phyloP scores from a whole-genome alignment of 352 stramenopile species.

The Phytophthora lateralis region DNA sequence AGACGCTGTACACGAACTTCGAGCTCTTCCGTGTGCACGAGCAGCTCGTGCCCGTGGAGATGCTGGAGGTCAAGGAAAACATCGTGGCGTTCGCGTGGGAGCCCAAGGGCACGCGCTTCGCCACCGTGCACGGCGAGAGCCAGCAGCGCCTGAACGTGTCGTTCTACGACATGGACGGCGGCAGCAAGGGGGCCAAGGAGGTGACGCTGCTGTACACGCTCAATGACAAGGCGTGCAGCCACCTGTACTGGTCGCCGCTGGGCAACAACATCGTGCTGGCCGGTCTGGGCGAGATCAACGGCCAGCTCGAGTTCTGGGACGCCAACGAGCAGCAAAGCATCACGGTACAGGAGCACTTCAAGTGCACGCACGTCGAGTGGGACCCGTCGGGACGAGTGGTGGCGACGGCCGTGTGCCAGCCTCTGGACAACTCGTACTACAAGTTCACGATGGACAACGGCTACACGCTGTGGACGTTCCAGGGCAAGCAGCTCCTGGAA shows the following conservation, averaged over 20 bases:
- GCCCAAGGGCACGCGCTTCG: slow-evolving; percentile 95
- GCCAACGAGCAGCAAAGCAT: slow-evolving; percentile 95
- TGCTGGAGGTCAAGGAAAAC: slow-evolving; percentile 97
- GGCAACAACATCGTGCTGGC: slow-evolving; percentile 95
- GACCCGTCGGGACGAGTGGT: slow-evolving; percentile 97
- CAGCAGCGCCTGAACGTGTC: slow-evolving; percentile 93
- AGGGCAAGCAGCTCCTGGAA: slow-evolving; percentile 94
- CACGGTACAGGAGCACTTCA: slow-evolving; percentile 97
- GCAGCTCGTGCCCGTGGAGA: slow-evolving; percentile 96
- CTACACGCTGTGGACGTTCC: slow-evolving; percentile 98
- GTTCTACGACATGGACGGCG: slow-evolving; percentile 96
- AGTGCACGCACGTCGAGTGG: slow-evolving; percentile 97
- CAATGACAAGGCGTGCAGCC: slow-evolving; percentile 94
- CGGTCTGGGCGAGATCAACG: slow-evolving; percentile 94
- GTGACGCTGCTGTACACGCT: slow-evolving; percentile 96
- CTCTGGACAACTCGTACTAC: slow-evolving; percentile 94
- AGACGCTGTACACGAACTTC: slow-evolving; percentile 99
- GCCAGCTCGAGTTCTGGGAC: slow-evolving; percentile 98
- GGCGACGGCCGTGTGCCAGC: slow-evolving; percentile 95
- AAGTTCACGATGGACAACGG: slow-evolving; percentile 99
- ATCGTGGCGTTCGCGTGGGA: slow-evolving; percentile 98
- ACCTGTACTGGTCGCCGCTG: slow-evolving; percentile 97
- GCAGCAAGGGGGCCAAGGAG: slow-evolving; percentile 76
- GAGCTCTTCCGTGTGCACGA: slow-evolving; percentile 98
- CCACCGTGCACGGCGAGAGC: slow-evolving; percentile 95